Evolutionary conservation across 192 early-diverging fungal genomes (phyloP), one percentile per base, ranked within the genome.

Genomic region (Podila minutissima): DNA sequence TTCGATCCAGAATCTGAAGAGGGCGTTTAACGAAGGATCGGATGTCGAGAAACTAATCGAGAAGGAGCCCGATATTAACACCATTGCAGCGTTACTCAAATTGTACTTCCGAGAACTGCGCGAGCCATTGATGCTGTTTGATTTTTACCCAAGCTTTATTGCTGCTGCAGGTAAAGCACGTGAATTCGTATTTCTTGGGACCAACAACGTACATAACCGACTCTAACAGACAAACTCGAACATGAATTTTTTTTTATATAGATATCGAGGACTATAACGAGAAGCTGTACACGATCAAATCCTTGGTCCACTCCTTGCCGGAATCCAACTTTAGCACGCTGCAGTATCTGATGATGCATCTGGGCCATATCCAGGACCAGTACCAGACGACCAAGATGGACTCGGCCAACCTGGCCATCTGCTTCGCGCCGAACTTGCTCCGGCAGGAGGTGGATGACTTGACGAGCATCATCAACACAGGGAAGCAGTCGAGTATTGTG

Each of bases 311-410:
- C 20, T 85, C 86, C 8, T 83, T 94, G 67, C 93, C 93, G 1
- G 64, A 60, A 41, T 57, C 83, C 29, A 91, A 94, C 58, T 85
- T 85, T 63, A 71, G 81, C 46, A 92, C 92, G 12, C 82, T 93
- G 31, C 76, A 87, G 49, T 89, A 84, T 61, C 62, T 94, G 65
- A 91, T 94, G 87, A 74, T 65, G 51, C 93, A 94, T 55, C 70
- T 92, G 65, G 85, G 88, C 59, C 86, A 83, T 0, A 90, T 98
- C 4, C 83, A 93, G 17, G 72, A 86, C 28, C 74, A 93, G 46
- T 87, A 92, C 48, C 76, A 84, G 26, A 83, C 87, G 20, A 98
- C 97, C 83, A 96, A 95, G 67, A 98, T 98, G 97, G 92, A 92
- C 24, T 78, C 95, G 29, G 92, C 94, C 29, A 98, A 97, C 69